A percentile compares a stretch with the other conserved stretches of the same genome.
Conservation (phyloP, 75 land plant species). For the Isoetes taiwanensis region DNA sequence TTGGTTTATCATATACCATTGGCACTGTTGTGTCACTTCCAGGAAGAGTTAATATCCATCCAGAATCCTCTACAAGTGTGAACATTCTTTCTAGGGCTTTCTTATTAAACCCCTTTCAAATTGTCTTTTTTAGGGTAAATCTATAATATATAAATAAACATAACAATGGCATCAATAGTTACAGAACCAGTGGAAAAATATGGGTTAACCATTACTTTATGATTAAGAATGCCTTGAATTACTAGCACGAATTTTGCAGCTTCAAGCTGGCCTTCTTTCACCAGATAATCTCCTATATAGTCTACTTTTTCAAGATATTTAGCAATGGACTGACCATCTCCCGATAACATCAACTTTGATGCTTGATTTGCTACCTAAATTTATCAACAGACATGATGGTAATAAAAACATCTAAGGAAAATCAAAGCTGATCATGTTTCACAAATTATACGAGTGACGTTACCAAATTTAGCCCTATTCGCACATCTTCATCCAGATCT, state of each 20-base stretch:
- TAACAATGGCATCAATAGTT: not conserved
- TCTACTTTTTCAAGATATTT: slow-evolving; percentile 25
- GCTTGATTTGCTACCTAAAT: slow-evolving; percentile 29
- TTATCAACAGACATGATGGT: too few species aligned
- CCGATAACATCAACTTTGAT: slow-evolving; percentile 20
- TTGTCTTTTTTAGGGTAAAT: slow-evolving; percentile 17
- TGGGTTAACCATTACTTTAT: slow-evolving; percentile 13
- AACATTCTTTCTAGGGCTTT: slow-evolving; percentile 17
- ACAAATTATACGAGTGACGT: not conserved
- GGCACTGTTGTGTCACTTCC: slow-evolving; percentile 10
- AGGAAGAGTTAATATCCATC: slow-evolving; percentile 24
- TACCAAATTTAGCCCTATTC: slow-evolving; percentile 26
- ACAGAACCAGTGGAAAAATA: not conserved
- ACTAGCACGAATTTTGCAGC: slow-evolving; percentile 33
- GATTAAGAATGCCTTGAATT: slow-evolving; percentile 28
- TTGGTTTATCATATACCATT: too few species aligned
- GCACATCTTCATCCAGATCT: slow-evolving; percentile 18
- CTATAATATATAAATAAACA: too few species aligned
- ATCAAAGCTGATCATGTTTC: not conserved
- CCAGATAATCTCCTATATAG: slow-evolving; percentile 25
- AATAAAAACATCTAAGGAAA: too few species aligned
- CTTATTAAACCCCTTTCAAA: slow-evolving; percentile 22
- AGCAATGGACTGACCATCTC: slow-evolving; percentile 13
- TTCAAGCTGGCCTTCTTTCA: slow-evolving; percentile 28
- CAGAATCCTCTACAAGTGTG: slow-evolving; percentile 24